Conservation (phyloP, 495 filamentous ascomycete genomes). For the Astrothelium subdiscretum region DNA sequence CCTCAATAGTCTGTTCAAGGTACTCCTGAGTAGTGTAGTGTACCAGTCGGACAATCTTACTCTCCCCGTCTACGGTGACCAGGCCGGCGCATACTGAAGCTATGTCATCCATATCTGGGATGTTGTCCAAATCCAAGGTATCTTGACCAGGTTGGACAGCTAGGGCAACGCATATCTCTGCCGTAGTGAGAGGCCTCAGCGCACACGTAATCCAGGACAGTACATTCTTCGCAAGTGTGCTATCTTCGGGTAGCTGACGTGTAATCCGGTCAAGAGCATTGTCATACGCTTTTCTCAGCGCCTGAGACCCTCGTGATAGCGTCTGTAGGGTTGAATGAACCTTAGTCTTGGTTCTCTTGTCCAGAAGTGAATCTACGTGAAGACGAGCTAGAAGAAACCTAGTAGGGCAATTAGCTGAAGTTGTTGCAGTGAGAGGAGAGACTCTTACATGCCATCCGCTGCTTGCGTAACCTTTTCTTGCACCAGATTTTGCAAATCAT, state of each 20-base stretch:
- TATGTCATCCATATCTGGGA: slow-evolving; percentile 30
- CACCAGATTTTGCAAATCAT: slow-evolving; percentile 4
- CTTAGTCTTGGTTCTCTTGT: slow-evolving; percentile 23
- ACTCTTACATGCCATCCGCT: slow-evolving; percentile 17
- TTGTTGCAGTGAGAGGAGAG: not conserved
- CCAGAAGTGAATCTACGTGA: slow-evolving; percentile 34
- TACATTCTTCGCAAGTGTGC: slow-evolving; percentile 26
- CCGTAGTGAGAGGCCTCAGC: slow-evolving; percentile 26
- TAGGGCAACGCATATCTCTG: slow-evolving; percentile 40
- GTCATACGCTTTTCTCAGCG: slow-evolving; percentile 31
- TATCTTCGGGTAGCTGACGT: slow-evolving; percentile 19
- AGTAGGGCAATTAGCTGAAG: not conserved
- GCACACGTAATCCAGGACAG: slow-evolving; percentile 38
- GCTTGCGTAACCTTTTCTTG: slow-evolving; percentile 7
- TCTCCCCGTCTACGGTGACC: slow-evolving; percentile 37
- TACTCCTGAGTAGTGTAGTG: slow-evolving; percentile 47
- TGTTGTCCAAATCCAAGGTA: slow-evolving; percentile 30
- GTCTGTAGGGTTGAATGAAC: slow-evolving; percentile 27
- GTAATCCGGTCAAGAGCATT: slow-evolving; percentile 35
- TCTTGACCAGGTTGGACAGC: slow-evolving; percentile 24
- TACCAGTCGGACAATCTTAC: slow-evolving; percentile 37
- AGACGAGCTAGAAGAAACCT: slow-evolving; percentile 50
- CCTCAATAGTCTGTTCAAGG: slow-evolving; percentile 28
- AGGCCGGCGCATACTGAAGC: slow-evolving; percentile 42
- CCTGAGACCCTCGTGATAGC: slow-evolving; percentile 19